Conservation (phyloP, 768 basidiomycete species). For the Thelephora aurantiotincta region DNA sequence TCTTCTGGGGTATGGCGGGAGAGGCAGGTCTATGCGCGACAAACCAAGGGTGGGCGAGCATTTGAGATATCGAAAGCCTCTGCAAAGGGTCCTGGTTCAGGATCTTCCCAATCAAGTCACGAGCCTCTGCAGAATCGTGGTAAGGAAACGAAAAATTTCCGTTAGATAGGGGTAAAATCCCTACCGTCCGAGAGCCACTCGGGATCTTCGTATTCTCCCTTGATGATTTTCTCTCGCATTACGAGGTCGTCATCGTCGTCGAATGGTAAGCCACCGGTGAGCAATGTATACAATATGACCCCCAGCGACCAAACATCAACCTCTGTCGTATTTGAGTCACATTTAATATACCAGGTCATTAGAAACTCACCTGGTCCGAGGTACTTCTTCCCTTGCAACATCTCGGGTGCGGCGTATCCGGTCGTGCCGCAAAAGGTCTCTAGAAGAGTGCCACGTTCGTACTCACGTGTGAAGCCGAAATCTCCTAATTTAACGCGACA, state of each 20-base stretch:
- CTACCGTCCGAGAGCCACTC: conserved; percentile 81
- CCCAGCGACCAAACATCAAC: conserved; percentile 95
- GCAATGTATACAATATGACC: conserved; percentile 77
- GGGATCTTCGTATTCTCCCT: conserved; percentile 83
- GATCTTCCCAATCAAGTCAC: conserved; percentile 66
- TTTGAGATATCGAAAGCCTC: conserved; percentile 71
- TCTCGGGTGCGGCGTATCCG: conserved; percentile 87
- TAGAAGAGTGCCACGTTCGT: conserved; percentile 61
- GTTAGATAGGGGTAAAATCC: conserved; percentile 5
- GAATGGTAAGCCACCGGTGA: conserved; percentile 84
- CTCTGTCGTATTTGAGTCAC: conserved; percentile 34
- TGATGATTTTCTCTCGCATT: conserved; percentile 76
- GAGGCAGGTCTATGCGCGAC: conserved; percentile 9
- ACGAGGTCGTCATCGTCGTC: conserved; percentile 77
- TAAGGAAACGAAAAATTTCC: neutral
- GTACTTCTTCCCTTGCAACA: conserved; percentile 80
- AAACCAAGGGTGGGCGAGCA: conserved; percentile 84
- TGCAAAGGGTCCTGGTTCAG: conserved; percentile 64
- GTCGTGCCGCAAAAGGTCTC: conserved; percentile 96
- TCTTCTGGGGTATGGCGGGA: neutral
- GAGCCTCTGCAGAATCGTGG: conserved; percentile 44
- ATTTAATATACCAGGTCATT: neutral
- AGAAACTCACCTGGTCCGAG: conserved; percentile 65
- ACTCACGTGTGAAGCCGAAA: conserved; percentile 91
- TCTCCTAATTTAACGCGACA: conserved; percentile 90